These are phyloP conservation scores for Monilinia aucupariae DNA, from an alignment of 2,329 filamentous ascomycete species.

Conservation along the genomic window DNA sequence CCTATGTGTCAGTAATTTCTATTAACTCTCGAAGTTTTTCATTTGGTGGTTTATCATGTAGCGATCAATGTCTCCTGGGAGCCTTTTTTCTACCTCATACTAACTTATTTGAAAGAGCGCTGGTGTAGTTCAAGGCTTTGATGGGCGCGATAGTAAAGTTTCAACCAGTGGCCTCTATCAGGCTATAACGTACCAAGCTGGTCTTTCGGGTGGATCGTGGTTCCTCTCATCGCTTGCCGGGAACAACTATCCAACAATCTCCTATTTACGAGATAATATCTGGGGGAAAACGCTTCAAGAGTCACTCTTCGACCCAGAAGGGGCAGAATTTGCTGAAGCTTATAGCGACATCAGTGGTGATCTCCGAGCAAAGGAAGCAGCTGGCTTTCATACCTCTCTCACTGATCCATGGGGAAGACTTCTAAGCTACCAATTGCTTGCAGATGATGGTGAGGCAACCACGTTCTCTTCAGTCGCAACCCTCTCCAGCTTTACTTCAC, in stretches of 20 bases:
- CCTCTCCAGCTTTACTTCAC: conserved; percentile 39
- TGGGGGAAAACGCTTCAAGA: conserved; percentile 40
- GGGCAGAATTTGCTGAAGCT: conserved; percentile 33
- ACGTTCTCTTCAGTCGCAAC: conserved; percentile 29
- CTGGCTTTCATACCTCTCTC: conserved; percentile 28
- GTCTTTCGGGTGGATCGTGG: conserved; percentile 44
- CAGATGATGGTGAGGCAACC: conserved; percentile 16
- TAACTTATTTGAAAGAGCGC: conserved; percentile 22
- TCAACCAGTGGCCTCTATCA: conserved; percentile 42
- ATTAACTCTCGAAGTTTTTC: background rate
- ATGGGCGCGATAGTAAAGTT: conserved; percentile 39
- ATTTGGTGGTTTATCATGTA: background rate
- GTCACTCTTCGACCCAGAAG: conserved; percentile 37
- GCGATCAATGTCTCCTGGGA: background rate
- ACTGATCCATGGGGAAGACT: conserved; percentile 28
- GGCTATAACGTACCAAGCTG: conserved; percentile 42
- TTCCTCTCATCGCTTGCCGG: conserved; percentile 42
- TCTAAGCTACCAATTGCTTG: conserved; percentile 26
- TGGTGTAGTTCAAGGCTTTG: conserved; percentile 33
- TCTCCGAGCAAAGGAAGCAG: conserved; percentile 31
- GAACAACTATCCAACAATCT: conserved; percentile 44
- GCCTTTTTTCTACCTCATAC: background rate
- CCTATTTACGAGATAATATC: conserved; percentile 36
- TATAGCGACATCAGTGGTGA: conserved; percentile 23
- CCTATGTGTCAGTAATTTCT: conserved; percentile 22